These are phyloP conservation scores for Rubia tinctorum DNA, from an alignment of 305 asterid species.

Conservation along the genomic window DNA sequence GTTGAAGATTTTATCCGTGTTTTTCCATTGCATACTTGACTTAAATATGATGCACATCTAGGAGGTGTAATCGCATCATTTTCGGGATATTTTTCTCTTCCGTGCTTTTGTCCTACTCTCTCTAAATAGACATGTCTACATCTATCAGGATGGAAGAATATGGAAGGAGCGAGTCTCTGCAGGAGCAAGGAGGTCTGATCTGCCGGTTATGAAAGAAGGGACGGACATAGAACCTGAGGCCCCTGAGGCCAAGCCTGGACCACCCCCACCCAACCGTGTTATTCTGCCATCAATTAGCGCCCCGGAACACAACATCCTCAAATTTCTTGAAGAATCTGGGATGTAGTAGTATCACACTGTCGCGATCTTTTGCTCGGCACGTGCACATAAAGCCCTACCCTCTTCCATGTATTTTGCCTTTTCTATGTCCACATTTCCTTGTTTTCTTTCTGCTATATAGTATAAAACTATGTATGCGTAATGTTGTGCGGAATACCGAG, in stretches of 20 bases:
- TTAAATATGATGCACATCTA: not conserved
- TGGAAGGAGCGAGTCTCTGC: conserved; percentile 82
- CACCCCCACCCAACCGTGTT: conserved; percentile 40
- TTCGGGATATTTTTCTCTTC: not conserved
- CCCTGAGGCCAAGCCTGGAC: conserved; percentile 40
- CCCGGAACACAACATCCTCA: conserved; percentile 68
- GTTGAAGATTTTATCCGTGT: not conserved
- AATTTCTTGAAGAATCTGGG: conserved; percentile 77
- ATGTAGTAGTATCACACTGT: conserved; percentile 18
- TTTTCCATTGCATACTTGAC: not conserved
- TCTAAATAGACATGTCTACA: not conserved
- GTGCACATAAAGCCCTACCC: not conserved
- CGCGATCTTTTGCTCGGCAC: conserved; percentile 2
- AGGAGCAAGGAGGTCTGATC: conserved; percentile 44
- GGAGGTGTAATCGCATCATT: not conserved
- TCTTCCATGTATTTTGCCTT: not conserved
- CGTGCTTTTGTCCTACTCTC: not conserved
- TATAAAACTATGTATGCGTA: not conserved
- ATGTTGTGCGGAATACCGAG: no score
- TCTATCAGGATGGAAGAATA: conserved; percentile 73
- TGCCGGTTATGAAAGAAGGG: conserved; percentile 43
- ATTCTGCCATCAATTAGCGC: conserved; percentile 79
- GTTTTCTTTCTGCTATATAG: not conserved
- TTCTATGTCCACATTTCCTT: not conserved
- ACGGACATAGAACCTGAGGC: conserved; percentile 33